Conservation (phyloP, 306 rosid genomes). For the Ochetophila trinervis region DNA sequence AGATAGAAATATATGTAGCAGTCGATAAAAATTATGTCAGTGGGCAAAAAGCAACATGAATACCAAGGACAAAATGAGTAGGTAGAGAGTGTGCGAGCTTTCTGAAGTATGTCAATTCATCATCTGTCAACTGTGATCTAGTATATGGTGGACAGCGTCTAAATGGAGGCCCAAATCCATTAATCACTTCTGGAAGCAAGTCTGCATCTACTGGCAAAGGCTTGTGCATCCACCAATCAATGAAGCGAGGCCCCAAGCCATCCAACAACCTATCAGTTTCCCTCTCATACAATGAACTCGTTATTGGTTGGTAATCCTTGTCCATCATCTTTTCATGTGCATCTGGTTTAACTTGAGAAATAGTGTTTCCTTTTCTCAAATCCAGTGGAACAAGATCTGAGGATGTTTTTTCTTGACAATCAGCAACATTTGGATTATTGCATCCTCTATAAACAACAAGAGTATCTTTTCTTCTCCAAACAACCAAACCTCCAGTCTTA, state of each 20-base stretch:
- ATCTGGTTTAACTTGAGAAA: constrained; percentile 18
- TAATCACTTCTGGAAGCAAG: constrained; percentile 72
- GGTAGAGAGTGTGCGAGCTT: constrained; percentile 67
- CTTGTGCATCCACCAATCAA: constrained; percentile 93
- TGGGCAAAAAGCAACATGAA: constrained; percentile 3
- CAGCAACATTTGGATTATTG: constrained; percentile 28
- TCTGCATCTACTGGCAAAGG: constrained; percentile 95
- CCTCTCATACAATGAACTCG: constrained; percentile 67
- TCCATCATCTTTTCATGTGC: constrained; percentile 26
- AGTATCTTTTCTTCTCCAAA: constrained; percentile 62
- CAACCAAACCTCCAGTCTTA: constrained; percentile 86
- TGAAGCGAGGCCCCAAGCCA: constrained; percentile 81
- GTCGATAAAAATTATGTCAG: not conserved
- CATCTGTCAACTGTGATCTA: constrained; percentile 49
- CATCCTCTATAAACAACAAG: constrained; percentile 71
- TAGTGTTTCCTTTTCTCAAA: constrained; percentile 19
- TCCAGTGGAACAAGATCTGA: constrained; percentile 25
- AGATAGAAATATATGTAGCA: not conserved
- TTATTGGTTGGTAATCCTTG: constrained; percentile 28
- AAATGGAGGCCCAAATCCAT: constrained; percentile 61
- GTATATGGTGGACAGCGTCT: constrained; percentile 63
- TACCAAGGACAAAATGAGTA: constrained; percentile 92
- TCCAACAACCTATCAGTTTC: constrained; percentile 78
- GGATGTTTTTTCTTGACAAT: constrained; percentile 16
- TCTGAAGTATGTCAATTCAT: constrained; percentile 65